These are phyloP conservation scores for Sonneratia alba DNA, from an alignment of 345 rosid genomes.

Conservation along the genomic window DNA sequence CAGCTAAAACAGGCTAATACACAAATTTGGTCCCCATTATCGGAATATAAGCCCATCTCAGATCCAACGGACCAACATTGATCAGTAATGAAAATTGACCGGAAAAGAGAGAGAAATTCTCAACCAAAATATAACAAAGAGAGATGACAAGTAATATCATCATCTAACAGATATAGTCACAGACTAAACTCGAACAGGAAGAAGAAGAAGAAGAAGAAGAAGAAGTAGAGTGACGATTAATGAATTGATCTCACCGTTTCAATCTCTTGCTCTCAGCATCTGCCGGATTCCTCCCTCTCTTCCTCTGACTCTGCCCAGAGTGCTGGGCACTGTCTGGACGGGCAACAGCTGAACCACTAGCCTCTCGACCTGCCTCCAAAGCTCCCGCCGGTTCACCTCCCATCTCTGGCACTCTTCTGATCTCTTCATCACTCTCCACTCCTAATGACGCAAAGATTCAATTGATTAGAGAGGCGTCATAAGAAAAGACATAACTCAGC, in stretches of 20 bases:
- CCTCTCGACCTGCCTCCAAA: conserved; percentile 35
- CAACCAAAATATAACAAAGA: not conserved
- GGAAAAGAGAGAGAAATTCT: too few relatives aligned
- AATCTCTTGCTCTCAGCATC: conserved; percentile 89
- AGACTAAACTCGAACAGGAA: too few relatives aligned
- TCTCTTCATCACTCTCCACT: conserved; percentile 95
- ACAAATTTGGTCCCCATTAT: too few relatives aligned
- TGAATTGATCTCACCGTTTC: conserved; percentile 42
- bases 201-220: not conserved
- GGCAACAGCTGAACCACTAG: conserved; percentile 30
- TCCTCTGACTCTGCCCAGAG: conserved; percentile 52
- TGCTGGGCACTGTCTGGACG: conserved; percentile 28
- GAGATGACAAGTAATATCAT: not conserved
- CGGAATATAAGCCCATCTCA: too few relatives aligned
- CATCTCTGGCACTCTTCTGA: conserved; percentile 85
- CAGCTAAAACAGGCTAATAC: too few relatives aligned
- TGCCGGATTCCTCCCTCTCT: conserved; percentile 78
- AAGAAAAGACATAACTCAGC: not conserved
- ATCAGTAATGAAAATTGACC: not conserved
- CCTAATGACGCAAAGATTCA: conserved; percentile 24
- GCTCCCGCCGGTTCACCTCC: conserved; percentile 51
- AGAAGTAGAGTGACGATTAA: not conserved
- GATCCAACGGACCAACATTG: too few relatives aligned
- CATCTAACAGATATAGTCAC: too few relatives aligned
- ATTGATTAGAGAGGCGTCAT: not conserved